Evolutionary conservation across 176 grass and related monocot genomes (phyloP).

Genomic region (Themeda triandra): DNA sequence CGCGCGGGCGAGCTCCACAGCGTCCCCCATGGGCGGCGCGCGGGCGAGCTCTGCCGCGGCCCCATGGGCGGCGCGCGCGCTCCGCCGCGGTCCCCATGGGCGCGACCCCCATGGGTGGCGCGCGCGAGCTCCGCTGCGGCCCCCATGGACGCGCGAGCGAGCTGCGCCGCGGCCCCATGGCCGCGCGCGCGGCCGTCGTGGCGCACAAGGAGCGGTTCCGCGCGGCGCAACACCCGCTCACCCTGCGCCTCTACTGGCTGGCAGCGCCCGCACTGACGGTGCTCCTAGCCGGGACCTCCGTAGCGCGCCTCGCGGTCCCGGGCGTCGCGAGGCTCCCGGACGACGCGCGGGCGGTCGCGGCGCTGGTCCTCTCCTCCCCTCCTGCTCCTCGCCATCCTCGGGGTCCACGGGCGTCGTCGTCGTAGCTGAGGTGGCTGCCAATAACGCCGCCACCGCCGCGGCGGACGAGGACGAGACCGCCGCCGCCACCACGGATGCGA

Average conservation of each 20-base stretch:
- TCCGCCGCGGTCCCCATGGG: too few relatives aligned
- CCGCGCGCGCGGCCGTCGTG: constrained; percentile 43
- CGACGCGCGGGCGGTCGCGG: constrained; percentile 48
- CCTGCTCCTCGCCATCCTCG: constrained; percentile 25
- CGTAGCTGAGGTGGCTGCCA: not conserved
- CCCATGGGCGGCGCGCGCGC: too few relatives aligned
- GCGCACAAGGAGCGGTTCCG: constrained; percentile 59
- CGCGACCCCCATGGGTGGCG: too few relatives aligned
- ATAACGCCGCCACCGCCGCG: not conserved
- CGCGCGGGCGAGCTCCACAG: too few relatives aligned
- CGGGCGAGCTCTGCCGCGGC: too few relatives aligned
- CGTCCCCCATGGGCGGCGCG: too few relatives aligned
- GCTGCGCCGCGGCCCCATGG: too few relatives aligned
- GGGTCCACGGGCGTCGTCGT: constrained; percentile 41
- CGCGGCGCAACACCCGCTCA: constrained; percentile 47
- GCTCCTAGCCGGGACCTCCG: constrained; percentile 52
- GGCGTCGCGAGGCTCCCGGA: constrained; percentile 22
- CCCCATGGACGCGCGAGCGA: too few relatives aligned
- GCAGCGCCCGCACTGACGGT: constrained; percentile 37
- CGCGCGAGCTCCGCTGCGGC: too few relatives aligned
- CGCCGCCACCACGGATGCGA: too few relatives aligned
- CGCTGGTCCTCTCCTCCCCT: constrained; percentile 56
- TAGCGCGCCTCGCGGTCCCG: constrained; percentile 33
- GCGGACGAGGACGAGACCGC: not conserved
- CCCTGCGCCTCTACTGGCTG: constrained; percentile 76